A percentile compares a stretch with the other conserved stretches of the same genome.
Evolutionary conservation across 2,329 filamentous ascomycete genomes (phyloP).

Genomic region (Neofusicoccum ribis): DNA sequence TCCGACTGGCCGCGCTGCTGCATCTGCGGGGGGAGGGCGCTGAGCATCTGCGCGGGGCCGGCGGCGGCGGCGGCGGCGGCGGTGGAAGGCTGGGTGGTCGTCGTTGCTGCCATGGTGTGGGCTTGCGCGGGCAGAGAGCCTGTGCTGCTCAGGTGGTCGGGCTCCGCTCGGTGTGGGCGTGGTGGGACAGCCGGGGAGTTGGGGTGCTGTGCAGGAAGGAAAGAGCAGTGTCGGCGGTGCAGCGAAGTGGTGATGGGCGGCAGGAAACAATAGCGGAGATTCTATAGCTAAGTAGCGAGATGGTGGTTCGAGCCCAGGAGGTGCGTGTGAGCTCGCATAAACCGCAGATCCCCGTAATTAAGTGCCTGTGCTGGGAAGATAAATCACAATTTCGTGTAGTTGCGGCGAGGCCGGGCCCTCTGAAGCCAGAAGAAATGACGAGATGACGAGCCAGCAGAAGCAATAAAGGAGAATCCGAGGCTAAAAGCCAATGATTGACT

Average conservation of each 20-base stretch:
- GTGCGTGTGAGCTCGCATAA: conserved; percentile 14
- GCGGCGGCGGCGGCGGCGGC: background rate
- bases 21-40: background rate
- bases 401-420: background rate
- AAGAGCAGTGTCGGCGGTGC: background rate
- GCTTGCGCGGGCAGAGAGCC: too few relatives aligned
- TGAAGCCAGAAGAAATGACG: background rate
- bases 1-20: background rate
- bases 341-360: conserved; percentile 15
- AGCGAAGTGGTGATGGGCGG: conserved; percentile 10
- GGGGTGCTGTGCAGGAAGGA: too few relatives aligned
- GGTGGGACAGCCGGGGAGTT: background rate
- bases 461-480: conserved; percentile 1
- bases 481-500: conserved; percentile 15
- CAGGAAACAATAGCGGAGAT: conserved; percentile 12
- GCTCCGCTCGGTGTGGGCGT: background rate
- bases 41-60: background rate
- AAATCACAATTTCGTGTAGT: conserved; percentile 13
- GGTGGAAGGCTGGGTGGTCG: background rate
- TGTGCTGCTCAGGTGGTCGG: too few relatives aligned
- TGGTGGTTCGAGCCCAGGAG: conserved; percentile 10
- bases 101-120: background rate
- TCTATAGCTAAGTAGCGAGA: conserved; percentile 12
- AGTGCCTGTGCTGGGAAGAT: conserved; percentile 8
- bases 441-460: background rate